Conservation (phyloP, 2,329 filamentous ascomycete species). For the Cercospora citrullina region DNA sequence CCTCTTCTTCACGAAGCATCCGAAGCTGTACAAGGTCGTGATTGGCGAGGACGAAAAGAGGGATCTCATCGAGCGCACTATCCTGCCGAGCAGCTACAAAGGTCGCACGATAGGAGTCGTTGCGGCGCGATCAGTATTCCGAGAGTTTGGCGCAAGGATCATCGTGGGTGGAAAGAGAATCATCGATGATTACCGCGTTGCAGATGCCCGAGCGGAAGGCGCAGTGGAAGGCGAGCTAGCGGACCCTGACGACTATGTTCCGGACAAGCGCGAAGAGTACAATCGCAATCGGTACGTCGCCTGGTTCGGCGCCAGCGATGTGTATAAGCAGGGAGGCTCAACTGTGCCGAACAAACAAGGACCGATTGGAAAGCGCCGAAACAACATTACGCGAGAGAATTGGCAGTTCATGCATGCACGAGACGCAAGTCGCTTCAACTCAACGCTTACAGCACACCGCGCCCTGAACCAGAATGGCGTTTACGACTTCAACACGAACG, state of each 20-base stretch:
- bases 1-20: conserved; percentile 97
- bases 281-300: conserved; percentile 99
- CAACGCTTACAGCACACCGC: conserved; percentile 67
- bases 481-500: conserved; percentile 93
- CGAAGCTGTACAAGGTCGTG: conserved; percentile 95
- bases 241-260: conserved; percentile 80
- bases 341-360: conserved; percentile 62
- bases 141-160: conserved; percentile 93
- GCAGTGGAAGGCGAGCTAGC: conserved; percentile 85
- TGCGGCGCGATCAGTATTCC: conserved; percentile 92
- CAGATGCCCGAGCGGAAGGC: conserved; percentile 72
- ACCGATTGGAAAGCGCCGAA: conserved; percentile 71
- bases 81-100: conserved; percentile 98
- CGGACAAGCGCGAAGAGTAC: conserved; percentile 78
- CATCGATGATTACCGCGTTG: conserved; percentile 84
- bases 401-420: conserved; percentile 96
- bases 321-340: conserved; percentile 72
- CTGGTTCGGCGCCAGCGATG: conserved; percentile 94
- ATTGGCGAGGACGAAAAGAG: conserved; percentile 96
- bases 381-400: conserved; percentile 88
- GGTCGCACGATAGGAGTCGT: conserved; percentile 95
- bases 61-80: conserved; percentile 89
- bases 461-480: conserved; percentile 70
- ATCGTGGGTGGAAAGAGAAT: conserved; percentile 86
- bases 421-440: conserved; percentile 87